phyloP scores from a whole-genome alignment of 140 eudicot genomes.

The Oenanthe javanica region DNA sequence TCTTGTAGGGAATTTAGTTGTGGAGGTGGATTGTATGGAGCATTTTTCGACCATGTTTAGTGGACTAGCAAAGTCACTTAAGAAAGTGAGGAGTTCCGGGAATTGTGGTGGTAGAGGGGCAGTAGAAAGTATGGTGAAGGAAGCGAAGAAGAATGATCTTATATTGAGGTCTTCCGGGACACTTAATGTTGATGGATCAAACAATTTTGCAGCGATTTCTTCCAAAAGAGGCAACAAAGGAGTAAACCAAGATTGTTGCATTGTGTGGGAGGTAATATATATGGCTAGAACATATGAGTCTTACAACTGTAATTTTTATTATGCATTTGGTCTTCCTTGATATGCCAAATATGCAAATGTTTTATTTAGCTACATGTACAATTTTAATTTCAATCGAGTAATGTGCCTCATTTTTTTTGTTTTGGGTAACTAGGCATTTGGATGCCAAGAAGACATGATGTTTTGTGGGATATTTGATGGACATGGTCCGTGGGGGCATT shows the following conservation, averaged over 20 bases:
- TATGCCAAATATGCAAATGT: not conserved
- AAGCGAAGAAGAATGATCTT: conserved; percentile 73
- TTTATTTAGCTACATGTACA: not conserved
- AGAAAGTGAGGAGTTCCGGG: conserved; percentile 35
- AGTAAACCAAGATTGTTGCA: conserved; percentile 85
- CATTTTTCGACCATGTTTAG: conserved; percentile 67
- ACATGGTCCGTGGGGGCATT: conserved; percentile 98
- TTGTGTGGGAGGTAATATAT: conserved; percentile 94
- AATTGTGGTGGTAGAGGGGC: conserved; percentile 55
- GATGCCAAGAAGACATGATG: conserved; percentile 92
- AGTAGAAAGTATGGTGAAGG: conserved; percentile 66
- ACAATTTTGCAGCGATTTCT: conserved; percentile 68
- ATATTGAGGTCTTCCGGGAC: conserved; percentile 70
- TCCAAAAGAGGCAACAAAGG: conserved; percentile 80
- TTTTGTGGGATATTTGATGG: conserved; percentile 97
- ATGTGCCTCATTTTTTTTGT: not conserved
- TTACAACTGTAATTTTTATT: not conserved
- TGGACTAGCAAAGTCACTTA: conserved; percentile 54
- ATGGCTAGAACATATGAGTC: not conserved
- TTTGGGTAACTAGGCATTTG: conserved; percentile 54
- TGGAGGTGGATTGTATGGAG: conserved; percentile 51
- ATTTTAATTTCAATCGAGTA: not conserved
- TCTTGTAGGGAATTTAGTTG: conserved; percentile 18
- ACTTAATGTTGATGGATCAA: conserved; percentile 51
- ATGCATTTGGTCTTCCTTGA: not conserved